Base-by-base conservation (phyloP, 441 rosid species). In the Hypseocharis bilobata region DNA sequence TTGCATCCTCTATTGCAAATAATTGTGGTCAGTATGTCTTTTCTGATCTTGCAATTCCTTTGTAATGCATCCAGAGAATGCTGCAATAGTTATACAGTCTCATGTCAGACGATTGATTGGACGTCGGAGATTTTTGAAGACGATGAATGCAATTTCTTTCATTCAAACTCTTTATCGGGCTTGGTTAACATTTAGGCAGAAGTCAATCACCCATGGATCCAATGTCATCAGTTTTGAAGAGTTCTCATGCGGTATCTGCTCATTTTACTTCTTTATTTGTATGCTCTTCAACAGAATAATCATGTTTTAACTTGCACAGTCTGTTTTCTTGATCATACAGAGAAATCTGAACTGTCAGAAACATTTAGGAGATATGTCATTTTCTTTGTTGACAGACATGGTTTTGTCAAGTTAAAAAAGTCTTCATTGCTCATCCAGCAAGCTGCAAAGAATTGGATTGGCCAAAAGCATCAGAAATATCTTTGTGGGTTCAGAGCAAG, bases 11-110 rank as follows among this genome's bases (percentile, higher is more conserved):
- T 30, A 62, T 30, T 62, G 36, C 47, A 55, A 34, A 61, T 47
- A 26, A 32, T 20, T 67, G 40, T 34, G 49, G 14, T 51, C 27
- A 54, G 62, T 44, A 58, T 60, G 65, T 63, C 16, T 62, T 60
- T 59, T 57, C 62, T 64, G 34, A 57, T 51, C 27, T 38, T 52
- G 69, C 62, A 63, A 56, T 51, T 60, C 32, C 62, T 61, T 17
- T 28, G 8, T 20, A 16, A 62, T 72, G 54, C 64, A 74, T 76
- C 67, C 78, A 86, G 93, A 83, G 67, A 77, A 47, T 76, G 91
- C 93, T 27, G 92, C 88, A 70, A 70, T 23, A 62, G 74, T 75
- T 70, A 88, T 92, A 74, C 96, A 92, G 77, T 80, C 89, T 26
- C 74, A 64, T 62, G 72, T 80, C 57, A 85, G 91, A 77, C 75